A percentile compares a stretch with the other conserved stretches of the same genome.
Evolutionary conservation across 2,329 filamentous ascomycete genomes (phyloP).

Genomic region (Dactylellina haptotyla): DNA sequence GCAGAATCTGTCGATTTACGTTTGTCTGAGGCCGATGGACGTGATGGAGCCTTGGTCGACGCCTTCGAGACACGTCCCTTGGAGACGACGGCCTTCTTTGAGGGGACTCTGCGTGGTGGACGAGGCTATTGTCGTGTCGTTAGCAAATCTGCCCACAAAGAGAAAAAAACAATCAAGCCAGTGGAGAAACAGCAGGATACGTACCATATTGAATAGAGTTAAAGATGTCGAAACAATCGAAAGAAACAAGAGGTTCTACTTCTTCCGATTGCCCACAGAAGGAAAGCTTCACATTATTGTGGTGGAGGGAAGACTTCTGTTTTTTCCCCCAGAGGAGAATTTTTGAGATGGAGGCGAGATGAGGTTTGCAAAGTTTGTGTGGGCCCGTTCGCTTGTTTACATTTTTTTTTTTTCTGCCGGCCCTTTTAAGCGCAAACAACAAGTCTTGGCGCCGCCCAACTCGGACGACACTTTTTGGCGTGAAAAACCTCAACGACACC

Average conservation of each 20-base stretch:
- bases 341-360: slow-evolving; percentile 21
- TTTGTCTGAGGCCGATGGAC: slow-evolving; percentile 13
- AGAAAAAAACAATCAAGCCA: neutral
- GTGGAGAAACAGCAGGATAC: neutral
- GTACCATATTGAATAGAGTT: slow-evolving; percentile 38
- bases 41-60: slow-evolving; percentile 9
- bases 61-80: slow-evolving; percentile 45
- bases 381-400: slow-evolving; percentile 39
- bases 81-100: slow-evolving; percentile 41
- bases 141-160: neutral
- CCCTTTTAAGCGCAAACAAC: neutral
- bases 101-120: slow-evolving; percentile 50
- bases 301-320: slow-evolving; percentile 7
- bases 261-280: slow-evolving; percentile 13
- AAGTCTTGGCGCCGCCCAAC: slow-evolving; percentile 29
- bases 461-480: slow-evolving; percentile 15
- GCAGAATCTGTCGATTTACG: slow-evolving; percentile 43
- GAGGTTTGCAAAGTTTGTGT: slow-evolving; percentile 37
- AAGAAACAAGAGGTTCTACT: slow-evolving; percentile 35
- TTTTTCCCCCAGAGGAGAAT: slow-evolving; percentile 3
- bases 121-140: slow-evolving; percentile 26
- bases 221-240: slow-evolving; percentile 32
- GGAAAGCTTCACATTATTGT: slow-evolving; percentile 37
- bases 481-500: slow-evolving; percentile 16
- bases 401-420: slow-evolving; percentile 36